Evolutionary conservation across 495 filamentous ascomycete genomes (phyloP), one percentile per base, ranked within the genome.

Genomic region (Delitschia confertaspora): DNA sequence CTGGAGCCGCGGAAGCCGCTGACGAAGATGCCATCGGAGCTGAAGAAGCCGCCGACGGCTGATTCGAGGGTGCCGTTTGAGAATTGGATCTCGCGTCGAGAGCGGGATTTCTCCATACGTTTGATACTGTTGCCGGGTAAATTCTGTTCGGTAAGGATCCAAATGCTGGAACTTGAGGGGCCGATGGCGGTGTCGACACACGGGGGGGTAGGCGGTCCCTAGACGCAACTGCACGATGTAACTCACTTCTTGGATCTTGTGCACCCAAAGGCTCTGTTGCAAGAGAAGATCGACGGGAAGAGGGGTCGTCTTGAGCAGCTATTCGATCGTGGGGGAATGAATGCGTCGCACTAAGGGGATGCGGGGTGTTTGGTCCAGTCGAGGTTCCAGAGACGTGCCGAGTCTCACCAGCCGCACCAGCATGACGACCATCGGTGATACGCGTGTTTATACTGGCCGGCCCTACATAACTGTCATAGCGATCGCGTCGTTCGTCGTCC

Each of bases 141-240:
- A 16, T 38, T 1, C 32, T 18, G n/a, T 23, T 25, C 25, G 27
- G 9, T 30, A 39, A 38, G 36, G 65, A 83, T 8, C 83, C 83
- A 67, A 93, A 58, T 10, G 55, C 51, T 2, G 55, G 55, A 22
- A 58, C 85, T 23, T 84, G 79, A 9, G 85, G 83, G 26, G 82
- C 80, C n/a, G 84, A 83, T 13, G 85, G 85, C 8, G 85, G 80
- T 16, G 83, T 70, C 45, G 69, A 65, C 38, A 53, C 42, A 39
- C 51, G 61, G 14, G 61, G 55, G 22, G 52, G 60, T 38, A 63
- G 56, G 10, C 53, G 42, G 20, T 72, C 70, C 50, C 64, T 66
- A 9, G 57, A 47, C 4, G 56, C 47, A 48, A 73, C 73, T 16
- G 54, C 50, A 20, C 67, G 68, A 17, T 68, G 66, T 9, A 57